phyloP scores from a whole-genome alignment of 1,284 basidiomycete genomes.

The Fomitopsis schrenkii region DNA sequence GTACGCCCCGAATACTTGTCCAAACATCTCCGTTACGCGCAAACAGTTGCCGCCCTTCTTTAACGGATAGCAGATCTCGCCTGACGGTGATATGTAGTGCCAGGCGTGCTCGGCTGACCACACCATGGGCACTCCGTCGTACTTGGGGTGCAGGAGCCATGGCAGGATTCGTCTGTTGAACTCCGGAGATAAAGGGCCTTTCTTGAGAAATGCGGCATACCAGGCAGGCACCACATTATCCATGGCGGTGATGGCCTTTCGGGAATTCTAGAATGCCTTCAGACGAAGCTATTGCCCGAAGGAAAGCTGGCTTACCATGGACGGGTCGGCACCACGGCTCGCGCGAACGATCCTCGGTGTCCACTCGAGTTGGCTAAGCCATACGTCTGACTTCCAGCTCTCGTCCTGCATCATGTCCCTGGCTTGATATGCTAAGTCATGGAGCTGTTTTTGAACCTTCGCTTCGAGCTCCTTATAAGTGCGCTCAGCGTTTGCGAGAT shows the following conservation, averaged over 20 bases:
- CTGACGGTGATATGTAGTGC: slow-evolving; percentile 46
- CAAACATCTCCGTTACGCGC: neutral
- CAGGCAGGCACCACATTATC: slow-evolving; percentile 53
- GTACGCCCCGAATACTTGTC: slow-evolving; percentile 20
- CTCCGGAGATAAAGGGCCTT: slow-evolving; percentile 46
- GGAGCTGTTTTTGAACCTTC: slow-evolving; percentile 66
- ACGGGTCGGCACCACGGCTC: slow-evolving; percentile 48
- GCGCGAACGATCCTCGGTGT: slow-evolving; percentile 82
- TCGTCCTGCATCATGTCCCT: slow-evolving; percentile 42
- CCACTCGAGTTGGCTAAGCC: slow-evolving; percentile 95
- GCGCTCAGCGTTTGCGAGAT: slow-evolving; percentile 74
- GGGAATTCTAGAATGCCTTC: neutral
- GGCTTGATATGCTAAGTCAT: slow-evolving; percentile 66
- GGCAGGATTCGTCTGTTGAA: slow-evolving; percentile 71
- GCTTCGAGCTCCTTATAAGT: slow-evolving; percentile 78
- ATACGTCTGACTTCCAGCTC: slow-evolving; percentile 74
- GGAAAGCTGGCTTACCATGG: slow-evolving; percentile 10
- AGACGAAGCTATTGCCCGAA: no score
- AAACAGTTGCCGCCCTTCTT: slow-evolving; percentile 10
- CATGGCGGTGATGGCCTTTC: neutral
- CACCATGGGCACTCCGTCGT: slow-evolving; percentile 65
- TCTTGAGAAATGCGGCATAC: slow-evolving; percentile 60
- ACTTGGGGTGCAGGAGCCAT: slow-evolving; percentile 74
- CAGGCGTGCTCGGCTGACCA: slow-evolving; percentile 64
- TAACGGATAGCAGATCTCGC: slow-evolving; percentile 30